Evolutionary conservation across 495 filamentous ascomycete genomes (phyloP).

Genomic region (Podospora pseudoanserina): DNA sequence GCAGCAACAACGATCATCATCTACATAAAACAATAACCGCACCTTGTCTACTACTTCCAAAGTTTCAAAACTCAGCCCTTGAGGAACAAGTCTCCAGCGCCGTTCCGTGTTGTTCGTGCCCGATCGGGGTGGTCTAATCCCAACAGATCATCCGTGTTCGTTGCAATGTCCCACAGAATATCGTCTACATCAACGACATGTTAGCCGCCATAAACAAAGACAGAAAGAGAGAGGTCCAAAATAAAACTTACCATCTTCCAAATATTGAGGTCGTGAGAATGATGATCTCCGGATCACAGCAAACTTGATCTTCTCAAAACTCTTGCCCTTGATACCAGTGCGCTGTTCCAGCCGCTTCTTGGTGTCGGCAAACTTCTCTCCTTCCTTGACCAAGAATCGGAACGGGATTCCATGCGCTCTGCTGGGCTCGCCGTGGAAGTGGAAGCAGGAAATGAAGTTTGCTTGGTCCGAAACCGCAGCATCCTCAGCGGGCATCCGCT

Average conservation of each 20-base stretch:
- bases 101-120: conserved; percentile 48
- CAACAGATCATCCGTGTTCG: conserved; percentile 69
- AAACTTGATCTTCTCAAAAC: conserved; percentile 98
- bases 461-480: conserved; percentile 38
- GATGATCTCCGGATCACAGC: conserved; percentile 65
- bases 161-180: conserved; percentile 69
- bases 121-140: conserved; percentile 89
- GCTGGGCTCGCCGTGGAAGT: conserved; percentile 83
- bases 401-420: conserved; percentile 81
- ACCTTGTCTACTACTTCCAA: background rate
- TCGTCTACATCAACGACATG: conserved; percentile 56
- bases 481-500: conserved; percentile 79
- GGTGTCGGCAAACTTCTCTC: conserved; percentile 83
- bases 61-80: conserved; percentile 36
- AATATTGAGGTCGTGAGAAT: conserved; percentile 73
- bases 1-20: background rate
- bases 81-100: conserved; percentile 54
- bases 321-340: conserved; percentile 93
- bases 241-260: conserved; percentile 73
- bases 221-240: too few species aligned
- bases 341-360: conserved; percentile 85
- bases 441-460: conserved; percentile 72
- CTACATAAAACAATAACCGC: background rate
- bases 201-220: conserved; percentile 18
- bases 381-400: conserved; percentile 81